Evolutionary conservation across 2,329 filamentous ascomycete species (phyloP).

Genomic region (Tolypocladium paradoxum): DNA sequence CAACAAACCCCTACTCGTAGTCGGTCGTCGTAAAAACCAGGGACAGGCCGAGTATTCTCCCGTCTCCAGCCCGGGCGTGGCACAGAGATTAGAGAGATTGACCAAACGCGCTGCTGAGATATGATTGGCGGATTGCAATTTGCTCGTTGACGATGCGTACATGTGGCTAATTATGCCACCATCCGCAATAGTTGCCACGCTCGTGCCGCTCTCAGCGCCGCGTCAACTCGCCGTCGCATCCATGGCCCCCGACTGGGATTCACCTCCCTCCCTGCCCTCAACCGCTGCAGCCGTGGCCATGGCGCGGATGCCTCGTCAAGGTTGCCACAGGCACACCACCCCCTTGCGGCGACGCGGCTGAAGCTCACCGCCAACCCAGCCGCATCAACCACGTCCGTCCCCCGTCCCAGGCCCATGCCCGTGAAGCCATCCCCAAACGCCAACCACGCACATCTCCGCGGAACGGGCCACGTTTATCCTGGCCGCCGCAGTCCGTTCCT

Average conservation of each 20-base stretch:
- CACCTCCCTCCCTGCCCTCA: not conserved
- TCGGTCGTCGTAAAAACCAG: no score
- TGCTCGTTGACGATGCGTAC: not conserved
- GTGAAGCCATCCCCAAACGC: not conserved
- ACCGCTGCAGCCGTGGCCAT: not conserved
- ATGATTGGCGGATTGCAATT: not conserved
- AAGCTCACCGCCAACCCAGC: not conserved
- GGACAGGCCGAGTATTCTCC: no score
- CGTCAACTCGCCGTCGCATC: not conserved
- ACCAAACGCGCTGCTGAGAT: no score
- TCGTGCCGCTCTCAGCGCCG: not conserved
- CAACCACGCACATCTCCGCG: not conserved
- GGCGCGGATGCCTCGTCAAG: no score
- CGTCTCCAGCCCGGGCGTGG: no score
- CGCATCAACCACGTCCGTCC: not conserved
- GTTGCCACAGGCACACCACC: no score
- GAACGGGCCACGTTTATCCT: not conserved
- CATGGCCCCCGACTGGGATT: not conserved
- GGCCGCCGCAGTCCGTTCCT: not conserved
- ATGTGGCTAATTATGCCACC: not conserved
- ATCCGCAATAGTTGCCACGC: not conserved
- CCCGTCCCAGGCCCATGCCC: not conserved
- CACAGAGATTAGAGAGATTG: no score
- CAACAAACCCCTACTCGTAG: no score
- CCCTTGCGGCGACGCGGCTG: not conserved